Evolutionary conservation across 345 rosid genomes (phyloP).

Genomic region (Turritis glabra): DNA sequence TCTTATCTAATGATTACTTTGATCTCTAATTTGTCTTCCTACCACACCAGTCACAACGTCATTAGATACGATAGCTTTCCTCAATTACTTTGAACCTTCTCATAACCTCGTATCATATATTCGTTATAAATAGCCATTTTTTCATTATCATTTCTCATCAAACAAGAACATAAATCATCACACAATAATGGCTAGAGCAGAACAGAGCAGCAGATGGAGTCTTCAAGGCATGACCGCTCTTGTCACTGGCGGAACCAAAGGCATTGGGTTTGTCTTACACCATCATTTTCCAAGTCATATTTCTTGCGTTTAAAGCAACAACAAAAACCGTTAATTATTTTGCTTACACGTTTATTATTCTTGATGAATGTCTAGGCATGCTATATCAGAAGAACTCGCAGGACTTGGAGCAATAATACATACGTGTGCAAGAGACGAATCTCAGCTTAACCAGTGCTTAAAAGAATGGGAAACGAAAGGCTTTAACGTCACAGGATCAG

Average conservation of each 20-base stretch:
- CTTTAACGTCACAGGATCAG: slow-evolving; percentile 13
- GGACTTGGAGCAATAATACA: slow-evolving; percentile 11
- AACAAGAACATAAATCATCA: not conserved
- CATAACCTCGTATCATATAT: not conserved
- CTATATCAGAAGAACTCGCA: slow-evolving; percentile 22
- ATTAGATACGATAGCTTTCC: not conserved
- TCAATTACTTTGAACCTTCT: not conserved
- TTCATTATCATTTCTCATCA: not conserved
- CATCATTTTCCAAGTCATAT: not conserved
- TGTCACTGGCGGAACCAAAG: slow-evolving; percentile 31
- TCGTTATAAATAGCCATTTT: not conserved
- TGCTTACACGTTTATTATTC: not conserved
- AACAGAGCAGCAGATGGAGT: slow-evolving; percentile 9
- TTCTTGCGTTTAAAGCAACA: too few relatives aligned
- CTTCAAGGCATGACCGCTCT: slow-evolving; percentile 31
- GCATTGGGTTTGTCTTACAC: slow-evolving; percentile 14
- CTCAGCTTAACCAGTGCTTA: slow-evolving; percentile 11
- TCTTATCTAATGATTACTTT: too few relatives aligned
- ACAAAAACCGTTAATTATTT: not conserved
- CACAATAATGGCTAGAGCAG: not conserved
- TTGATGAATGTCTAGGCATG: slow-evolving; percentile 12
- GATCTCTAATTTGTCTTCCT: not conserved
- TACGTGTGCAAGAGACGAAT: slow-evolving; percentile 17
- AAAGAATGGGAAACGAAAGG: slow-evolving; percentile 17
- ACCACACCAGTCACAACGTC: too few relatives aligned